Evolutionary conservation across 371 early-diverging fungal genomes (phyloP), one percentile per base, ranked within the genome.

Genomic region (Mucor ambiguus): DNA sequence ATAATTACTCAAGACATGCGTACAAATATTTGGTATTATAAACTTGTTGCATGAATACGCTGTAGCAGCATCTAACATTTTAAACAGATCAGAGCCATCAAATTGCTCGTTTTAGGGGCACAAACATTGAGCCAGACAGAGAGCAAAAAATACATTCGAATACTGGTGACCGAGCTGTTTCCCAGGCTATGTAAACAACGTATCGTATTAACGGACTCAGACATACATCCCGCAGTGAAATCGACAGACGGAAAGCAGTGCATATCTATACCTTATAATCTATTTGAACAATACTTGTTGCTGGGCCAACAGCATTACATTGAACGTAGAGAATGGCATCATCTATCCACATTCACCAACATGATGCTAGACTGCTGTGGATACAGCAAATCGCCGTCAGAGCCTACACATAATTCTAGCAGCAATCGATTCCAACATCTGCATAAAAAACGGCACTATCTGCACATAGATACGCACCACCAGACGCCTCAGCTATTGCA

Each of bases 211-310:
- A 69, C 74, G 5, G 37, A 67, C 8, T 60, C 60, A 43, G 74
- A 75, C 24, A 60, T 59, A 18, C 62, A 66, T 26, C 71, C 79
- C 4, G 54, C 67, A 10, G 69, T 78, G 18, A 78, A 69, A 61
- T 78, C 73, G 4, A 78, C 79, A 2, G 79, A 78, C 18, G 76
- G 79, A 38, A 78, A 78, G 46, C 79, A 78, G 48, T 71, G 73
- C 33, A 75, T 78, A n/a, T 67, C 65, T 6, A 66, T 78, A n/a
- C 71, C 79, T 6, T 75, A 73, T 61, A 69, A 67, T 24, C 22
- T 75, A 22, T 78, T 75, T 56, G 79, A 78, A 44, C 71, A 75
- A 24, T 78, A 78, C 35, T 28, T 78, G 18, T 57, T 73, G 20
- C 56, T 75, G 48, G 79, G 79, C 0, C 79, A 78, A 26, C 79